Evolutionary conservation across 179 eudicot genomes (phyloP).

Genomic region (Silene vulgaris): DNA sequence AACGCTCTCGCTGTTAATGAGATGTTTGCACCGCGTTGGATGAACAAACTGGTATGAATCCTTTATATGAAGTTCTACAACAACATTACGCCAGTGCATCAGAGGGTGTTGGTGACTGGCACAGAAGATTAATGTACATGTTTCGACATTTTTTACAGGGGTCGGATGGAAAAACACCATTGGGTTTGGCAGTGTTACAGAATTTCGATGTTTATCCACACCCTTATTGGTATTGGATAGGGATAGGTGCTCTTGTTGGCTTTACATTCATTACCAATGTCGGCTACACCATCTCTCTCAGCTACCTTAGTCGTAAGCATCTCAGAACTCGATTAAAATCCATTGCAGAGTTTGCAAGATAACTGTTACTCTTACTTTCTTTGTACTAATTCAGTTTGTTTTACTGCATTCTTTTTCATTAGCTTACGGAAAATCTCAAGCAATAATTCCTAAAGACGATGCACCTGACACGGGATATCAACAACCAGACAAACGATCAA

Average conservation of each 20-base stretch:
- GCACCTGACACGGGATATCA: conserved; percentile 45
- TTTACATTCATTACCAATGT: conserved; percentile 55
- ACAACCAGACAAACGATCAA: conserved; percentile 37
- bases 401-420: not conserved
- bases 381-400: conserved; percentile 12
- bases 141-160: conserved; percentile 39
- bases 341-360: not conserved
- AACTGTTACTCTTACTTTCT: not conserved
- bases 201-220: conserved; percentile 52
- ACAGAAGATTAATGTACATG: not conserved
- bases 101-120: not conserved
- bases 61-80: not conserved
- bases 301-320: conserved; percentile 70
- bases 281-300: conserved; percentile 73
- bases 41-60: conserved; percentile 59
- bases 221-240: conserved; percentile 81
- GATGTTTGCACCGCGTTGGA: conserved; percentile 91
- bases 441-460: conserved; percentile 67
- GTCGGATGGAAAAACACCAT: conserved; percentile 47
- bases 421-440: conserved; percentile 86
- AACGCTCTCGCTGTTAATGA: conserved; percentile 84
- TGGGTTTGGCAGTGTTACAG: conserved; percentile 56
- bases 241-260: conserved; percentile 71
- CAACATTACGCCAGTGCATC: not conserved
- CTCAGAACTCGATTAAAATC: not conserved